Evolutionary conservation across 345 rosid genomes (phyloP).

Genomic region (Acer negundo): DNA sequence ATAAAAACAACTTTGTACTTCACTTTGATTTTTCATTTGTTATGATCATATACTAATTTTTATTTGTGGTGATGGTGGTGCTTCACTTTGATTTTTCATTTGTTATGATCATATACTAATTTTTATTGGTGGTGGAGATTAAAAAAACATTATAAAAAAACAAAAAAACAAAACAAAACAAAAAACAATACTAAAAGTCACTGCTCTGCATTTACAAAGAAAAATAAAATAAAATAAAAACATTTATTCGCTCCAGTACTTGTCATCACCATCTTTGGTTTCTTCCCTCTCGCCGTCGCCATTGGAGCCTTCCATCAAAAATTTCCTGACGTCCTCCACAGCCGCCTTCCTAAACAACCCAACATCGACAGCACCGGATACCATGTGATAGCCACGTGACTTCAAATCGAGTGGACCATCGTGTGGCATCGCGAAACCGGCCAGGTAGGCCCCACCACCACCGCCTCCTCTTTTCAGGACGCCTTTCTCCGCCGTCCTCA

Average conservation of each 20-base stretch:
- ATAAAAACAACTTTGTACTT: no score
- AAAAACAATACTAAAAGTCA: neutral
- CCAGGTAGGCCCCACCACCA: constrained; percentile 57
- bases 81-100: no score
- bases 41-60: no score
- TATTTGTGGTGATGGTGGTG: no score
- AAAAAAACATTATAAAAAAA: no score
- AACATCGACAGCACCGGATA: constrained; percentile 73
- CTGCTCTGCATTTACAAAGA: neutral
- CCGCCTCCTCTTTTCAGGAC: constrained; percentile 36
- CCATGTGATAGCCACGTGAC: constrained; percentile 75
- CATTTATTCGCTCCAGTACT: constrained; percentile 63
- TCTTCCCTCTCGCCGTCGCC: constrained; percentile 26
- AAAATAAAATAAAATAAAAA: neutral
- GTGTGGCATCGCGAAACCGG: constrained; percentile 75
- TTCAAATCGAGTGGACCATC: constrained; percentile 57
- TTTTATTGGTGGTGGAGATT: no score
- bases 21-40: no score
- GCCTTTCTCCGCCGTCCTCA: constrained; percentile 68
- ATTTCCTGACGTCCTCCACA: constrained; percentile 73
- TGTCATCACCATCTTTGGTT: constrained; percentile 45
- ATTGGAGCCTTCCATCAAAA: constrained; percentile 31
- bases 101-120: no score
- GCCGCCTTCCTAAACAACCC: constrained; percentile 70
- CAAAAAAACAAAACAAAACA: no score